Evolutionary conservation across 202 grass and related monocot species (phyloP), one percentile per base, ranked within the genome.

Genomic region (Carex sylvatica): DNA sequence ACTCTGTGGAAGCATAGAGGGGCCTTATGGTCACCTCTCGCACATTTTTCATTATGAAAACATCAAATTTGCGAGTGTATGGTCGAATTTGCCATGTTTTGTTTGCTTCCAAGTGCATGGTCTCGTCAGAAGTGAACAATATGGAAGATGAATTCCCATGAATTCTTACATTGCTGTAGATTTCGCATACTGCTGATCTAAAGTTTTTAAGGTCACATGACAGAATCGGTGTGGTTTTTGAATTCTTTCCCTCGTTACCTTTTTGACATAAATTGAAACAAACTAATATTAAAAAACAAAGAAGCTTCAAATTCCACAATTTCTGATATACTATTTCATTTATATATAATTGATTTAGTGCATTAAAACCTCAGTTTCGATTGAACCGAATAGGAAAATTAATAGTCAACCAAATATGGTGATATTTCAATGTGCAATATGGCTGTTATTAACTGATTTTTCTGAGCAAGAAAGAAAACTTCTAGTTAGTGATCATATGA

Each of bases 11-110:
- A 52, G 33, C 0, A 12, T 53, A 61, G 16, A 88, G 61, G 3
- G 73, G 38, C 19, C 74, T 75, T 65, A 65, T 51, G 6, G 23
- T 78, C 12, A 95, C 46, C 65, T 74, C 28, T 76, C 23, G 54
- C 56, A 95, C 74, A 51, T 51, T 46, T 0, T 53, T 49, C 92
- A 95, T 94, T 51, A 89, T 38, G 1, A 64, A 83, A 0, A 61
- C 8, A 76, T 94, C 85, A 70, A 88, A 90, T 59, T 92, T 95
- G 19, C 90, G 90, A 13, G 90, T 80, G 84, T 95, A 92, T 44
- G 93, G 93, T 85, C 66, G 82, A 59, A 94, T 84, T 60, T 0
- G 61, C 89, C 87, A 94, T 44, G 40, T 85, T 54, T 87, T 83
- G 14, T 81, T 53, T 23, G 54, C 19, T 51, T 81, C 79, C 13